phyloP scores from a whole-genome alignment of 2,329 filamentous ascomycete genomes.

The Phyllosticta citriasiana region DNA sequence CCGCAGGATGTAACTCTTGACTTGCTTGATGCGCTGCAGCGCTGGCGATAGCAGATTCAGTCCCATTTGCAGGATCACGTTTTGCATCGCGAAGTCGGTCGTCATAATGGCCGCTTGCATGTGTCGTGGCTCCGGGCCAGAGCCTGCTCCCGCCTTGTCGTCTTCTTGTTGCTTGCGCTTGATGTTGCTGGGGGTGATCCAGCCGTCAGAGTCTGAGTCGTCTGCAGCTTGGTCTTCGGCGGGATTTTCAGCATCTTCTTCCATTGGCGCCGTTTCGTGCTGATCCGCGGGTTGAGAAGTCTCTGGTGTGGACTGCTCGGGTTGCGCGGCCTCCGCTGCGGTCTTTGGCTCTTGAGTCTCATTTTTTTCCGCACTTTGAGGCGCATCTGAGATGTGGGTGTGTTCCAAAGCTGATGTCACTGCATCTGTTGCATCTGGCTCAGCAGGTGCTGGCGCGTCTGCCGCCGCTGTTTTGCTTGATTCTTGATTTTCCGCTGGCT shows the following conservation, averaged over 20 bases:
- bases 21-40: conserved; percentile 68
- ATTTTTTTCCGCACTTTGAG: background rate
- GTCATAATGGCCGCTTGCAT: conserved; percentile 89
- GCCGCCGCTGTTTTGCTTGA: background rate
- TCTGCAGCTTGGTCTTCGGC: conserved; percentile 5
- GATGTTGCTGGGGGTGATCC: conserved; percentile 92
- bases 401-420: conserved; percentile 1
- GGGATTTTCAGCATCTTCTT: background rate
- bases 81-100: conserved; percentile 96
- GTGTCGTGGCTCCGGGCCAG: conserved; percentile 44
- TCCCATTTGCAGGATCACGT: conserved; percentile 89
- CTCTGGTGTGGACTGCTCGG: background rate
- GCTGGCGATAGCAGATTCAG: conserved; percentile 75
- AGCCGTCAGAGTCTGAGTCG: conserved; percentile 55
- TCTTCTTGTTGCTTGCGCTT: conserved; percentile 72
- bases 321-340: background rate
- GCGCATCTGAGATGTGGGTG: background rate
- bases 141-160: conserved; percentile 33
- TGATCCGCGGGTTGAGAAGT: background rate
- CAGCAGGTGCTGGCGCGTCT: background rate
- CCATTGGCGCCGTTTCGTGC: background rate
- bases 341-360: background rate
- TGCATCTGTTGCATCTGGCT: background rate
- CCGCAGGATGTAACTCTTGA: conserved; percentile 82
- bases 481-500: background rate